phyloP scores from a whole-genome alignment of 352 stramenopile species.

The Stramenopiles sp. region DNA sequence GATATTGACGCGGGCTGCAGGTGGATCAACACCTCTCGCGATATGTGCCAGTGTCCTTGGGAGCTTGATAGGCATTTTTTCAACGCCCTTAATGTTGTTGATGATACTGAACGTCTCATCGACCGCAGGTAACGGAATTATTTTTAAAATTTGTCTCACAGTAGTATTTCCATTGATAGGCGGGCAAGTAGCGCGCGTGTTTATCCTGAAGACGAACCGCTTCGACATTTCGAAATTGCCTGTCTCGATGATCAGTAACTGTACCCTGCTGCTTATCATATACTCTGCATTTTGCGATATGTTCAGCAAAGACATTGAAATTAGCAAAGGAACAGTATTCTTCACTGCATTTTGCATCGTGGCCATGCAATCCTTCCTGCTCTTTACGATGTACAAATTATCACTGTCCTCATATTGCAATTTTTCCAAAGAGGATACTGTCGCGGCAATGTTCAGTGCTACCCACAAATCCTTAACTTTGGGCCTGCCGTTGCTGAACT shows the following conservation, averaged over 20 bases:
- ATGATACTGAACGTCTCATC: neutral
- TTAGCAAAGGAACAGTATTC: neutral
- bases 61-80: neutral
- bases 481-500: neutral
- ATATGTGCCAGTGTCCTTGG: neutral
- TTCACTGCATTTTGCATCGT: neutral
- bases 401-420: neutral
- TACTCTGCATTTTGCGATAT: neutral
- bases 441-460: neutral
- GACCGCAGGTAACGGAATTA: neutral
- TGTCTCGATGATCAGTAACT: neutral
- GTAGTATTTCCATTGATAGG: neutral
- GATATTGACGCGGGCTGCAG: neutral
- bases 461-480: neutral
- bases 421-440: neutral
- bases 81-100: neutral
- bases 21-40: neutral
- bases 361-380: neutral
- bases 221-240: neutral
- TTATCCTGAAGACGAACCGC: neutral
- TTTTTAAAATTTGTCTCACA: neutral
- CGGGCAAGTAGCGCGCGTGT: neutral
- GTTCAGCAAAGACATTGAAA: neutral
- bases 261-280: neutral
- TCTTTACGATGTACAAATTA: neutral